Conservation (phyloP, 2,329 filamentous ascomycete genomes). For the Colletotrichum sp. region DNA sequence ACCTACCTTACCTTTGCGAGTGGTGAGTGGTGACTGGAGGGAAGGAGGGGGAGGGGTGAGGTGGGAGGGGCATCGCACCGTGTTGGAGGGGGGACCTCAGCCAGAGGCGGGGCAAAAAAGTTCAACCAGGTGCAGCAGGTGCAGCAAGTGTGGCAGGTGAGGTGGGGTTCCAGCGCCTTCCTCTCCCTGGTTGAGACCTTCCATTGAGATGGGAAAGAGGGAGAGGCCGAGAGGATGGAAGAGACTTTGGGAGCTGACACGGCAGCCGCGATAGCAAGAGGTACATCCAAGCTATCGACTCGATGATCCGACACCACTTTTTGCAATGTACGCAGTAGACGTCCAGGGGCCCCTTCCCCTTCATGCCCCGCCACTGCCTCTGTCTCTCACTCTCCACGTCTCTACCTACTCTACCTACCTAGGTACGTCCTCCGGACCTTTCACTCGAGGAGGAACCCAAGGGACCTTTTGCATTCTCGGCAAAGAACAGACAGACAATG, state of each 20-base stretch:
- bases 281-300: neutral
- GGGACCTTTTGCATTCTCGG: neutral
- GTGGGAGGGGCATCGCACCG: neutral
- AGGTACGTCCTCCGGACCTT: too few species aligned
- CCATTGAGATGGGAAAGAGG: neutral
- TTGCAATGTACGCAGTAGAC: neutral
- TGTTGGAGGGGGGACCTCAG: neutral
- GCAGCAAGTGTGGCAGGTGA: slow-evolving; percentile 12
- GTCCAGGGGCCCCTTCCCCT: neutral
- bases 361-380: neutral
- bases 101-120: slow-evolving; percentile 19
- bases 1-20: neutral
- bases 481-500: neutral
- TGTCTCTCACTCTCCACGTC: neutral
- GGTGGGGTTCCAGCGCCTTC: slow-evolving; percentile 7
- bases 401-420: neutral
- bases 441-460: neutral
- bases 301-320: neutral
- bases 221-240: neutral
- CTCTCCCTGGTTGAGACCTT: neutral
- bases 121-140: neutral
- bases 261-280: neutral
- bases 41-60: neutral
- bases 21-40: neutral
- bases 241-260: neutral